phyloP scores from a whole-genome alignment of 345 rosid genomes.

The Anacardium occidentale region DNA sequence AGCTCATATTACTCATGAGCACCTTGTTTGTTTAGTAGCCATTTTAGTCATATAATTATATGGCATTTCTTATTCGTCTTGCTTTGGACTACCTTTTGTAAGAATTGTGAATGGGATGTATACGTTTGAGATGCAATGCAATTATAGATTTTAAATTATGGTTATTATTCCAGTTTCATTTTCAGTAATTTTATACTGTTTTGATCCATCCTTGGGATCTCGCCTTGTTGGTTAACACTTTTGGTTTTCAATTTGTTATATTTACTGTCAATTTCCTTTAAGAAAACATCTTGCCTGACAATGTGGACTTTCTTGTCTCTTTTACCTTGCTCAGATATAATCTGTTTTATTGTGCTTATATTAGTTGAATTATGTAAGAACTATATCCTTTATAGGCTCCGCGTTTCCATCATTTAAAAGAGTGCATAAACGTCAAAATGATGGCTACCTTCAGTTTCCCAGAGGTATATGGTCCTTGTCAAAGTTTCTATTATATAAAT shows the following conservation, averaged over 20 bases:
- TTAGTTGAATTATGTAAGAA: constrained; percentile 16
- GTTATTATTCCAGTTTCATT: neutral
- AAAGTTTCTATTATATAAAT: neutral
- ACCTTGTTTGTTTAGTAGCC: too few species aligned
- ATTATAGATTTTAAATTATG: neutral
- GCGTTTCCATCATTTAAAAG: constrained; percentile 39
- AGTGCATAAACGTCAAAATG: constrained; percentile 37
- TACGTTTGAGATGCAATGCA: neutral
- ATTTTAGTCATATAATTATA: too few species aligned
- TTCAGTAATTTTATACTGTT: neutral
- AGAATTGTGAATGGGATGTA: neutral
- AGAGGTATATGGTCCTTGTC: constrained; percentile 47
- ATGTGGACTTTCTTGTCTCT: neutral
- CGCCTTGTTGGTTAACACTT: neutral
- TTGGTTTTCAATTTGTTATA: neutral
- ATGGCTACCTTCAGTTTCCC: constrained; percentile 48
- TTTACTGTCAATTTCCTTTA: too few species aligned
- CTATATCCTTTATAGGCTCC: constrained; percentile 34
- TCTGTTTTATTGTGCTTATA: constrained; percentile 3
- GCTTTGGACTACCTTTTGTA: neutral
- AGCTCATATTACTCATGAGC: neutral
- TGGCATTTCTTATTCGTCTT: neutral
- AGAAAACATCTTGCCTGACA: too few species aligned
- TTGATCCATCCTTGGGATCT: neutral
- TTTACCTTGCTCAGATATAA: neutral